Evolutionary conservation across 2,329 filamentous ascomycete species (phyloP), one percentile per base, ranked within the genome.

Genomic region (Macroventuria anomochaeta): DNA sequence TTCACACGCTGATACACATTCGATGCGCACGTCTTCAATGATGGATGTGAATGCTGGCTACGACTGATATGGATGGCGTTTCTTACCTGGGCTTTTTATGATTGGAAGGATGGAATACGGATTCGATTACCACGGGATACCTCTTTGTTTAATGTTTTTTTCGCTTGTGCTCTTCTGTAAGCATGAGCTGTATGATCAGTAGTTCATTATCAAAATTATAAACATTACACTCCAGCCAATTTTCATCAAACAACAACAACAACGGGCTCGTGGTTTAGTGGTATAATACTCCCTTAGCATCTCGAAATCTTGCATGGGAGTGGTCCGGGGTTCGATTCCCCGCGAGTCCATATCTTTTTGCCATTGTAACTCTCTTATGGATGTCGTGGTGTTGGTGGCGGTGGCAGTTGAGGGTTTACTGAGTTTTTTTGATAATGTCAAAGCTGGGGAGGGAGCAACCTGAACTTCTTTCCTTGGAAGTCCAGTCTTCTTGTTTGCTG

Each of bases 281-380:
- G 46, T 48, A 36, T 48, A 48, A 48, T 48, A 34, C 31, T 40
- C 46, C 46, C 44, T 47, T 47, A 47, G 44, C 42, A 46, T 34
- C 20, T 46, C 11, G 23, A 2, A 8, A 21, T 3, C 17, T n/a
- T 5, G 29, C 13, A 10, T 58, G 56, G 56, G 56, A 59, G 46
- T 47, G 56, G 56, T 59, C 53, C 56, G 17, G 56, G 51, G 51
- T 54, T 52, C 46, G 55, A 55, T 55, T 55, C 52, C 52, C 52
- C 10, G 52, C 40, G 11, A 32, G 52, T 55, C 52, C 52, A 50
- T 13, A 31, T 21, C 15, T 46, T 54, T 54, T 54, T 54, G 42
- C 20, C 17, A 36, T 46, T 15, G 12, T 23, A 2, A 3, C 3
- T 7, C 3, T 15, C 17, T 12, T 32, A 2, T 26, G 21, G 7